These are phyloP conservation scores for Salix dunnii DNA, from an alignment of 345 rosid species.

Conservation along the genomic window DNA sequence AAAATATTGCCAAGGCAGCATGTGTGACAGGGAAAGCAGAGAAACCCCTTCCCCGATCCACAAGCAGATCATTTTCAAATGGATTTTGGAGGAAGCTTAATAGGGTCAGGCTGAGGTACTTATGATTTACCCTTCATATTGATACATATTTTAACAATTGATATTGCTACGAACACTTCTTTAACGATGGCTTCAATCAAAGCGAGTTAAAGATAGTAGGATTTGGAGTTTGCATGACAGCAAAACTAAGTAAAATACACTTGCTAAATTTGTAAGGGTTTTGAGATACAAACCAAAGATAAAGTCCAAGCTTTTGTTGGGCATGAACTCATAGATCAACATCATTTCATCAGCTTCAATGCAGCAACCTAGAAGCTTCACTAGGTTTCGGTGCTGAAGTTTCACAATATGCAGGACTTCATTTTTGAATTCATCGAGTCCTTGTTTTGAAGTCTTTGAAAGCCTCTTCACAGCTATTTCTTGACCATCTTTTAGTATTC, in stretches of 20 bases:
- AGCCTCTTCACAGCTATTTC: constrained; percentile 17
- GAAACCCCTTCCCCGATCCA: neutral
- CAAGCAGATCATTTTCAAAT: neutral
- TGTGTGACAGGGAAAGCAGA: neutral
- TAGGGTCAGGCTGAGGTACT: neutral
- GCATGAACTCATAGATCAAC: constrained; percentile 17
- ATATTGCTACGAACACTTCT: too few species aligned
- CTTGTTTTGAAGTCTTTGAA: constrained; percentile 1
- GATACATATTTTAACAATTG: neutral
- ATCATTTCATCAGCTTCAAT: constrained; percentile 2
- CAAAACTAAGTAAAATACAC: neutral
- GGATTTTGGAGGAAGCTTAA: neutral
- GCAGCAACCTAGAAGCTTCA: constrained; percentile 17
- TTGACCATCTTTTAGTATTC: neutral
- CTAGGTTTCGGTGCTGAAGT: constrained; percentile 15
- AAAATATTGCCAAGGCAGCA: neutral
- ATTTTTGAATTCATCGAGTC: constrained; percentile 2
- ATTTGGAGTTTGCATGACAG: neutral
- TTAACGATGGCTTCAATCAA: neutral
- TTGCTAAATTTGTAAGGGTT: neutral
- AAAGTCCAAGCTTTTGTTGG: constrained; percentile 8
- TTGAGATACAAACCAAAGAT: neutral
- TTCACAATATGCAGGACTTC: constrained; percentile 5
- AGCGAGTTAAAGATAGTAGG: neutral
- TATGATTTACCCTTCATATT: neutral